Evolutionary conservation across 2,329 filamentous ascomycete genomes (phyloP), one percentile per base, ranked within the genome.

Genomic region (Ploettnerulaceae sp.): DNA sequence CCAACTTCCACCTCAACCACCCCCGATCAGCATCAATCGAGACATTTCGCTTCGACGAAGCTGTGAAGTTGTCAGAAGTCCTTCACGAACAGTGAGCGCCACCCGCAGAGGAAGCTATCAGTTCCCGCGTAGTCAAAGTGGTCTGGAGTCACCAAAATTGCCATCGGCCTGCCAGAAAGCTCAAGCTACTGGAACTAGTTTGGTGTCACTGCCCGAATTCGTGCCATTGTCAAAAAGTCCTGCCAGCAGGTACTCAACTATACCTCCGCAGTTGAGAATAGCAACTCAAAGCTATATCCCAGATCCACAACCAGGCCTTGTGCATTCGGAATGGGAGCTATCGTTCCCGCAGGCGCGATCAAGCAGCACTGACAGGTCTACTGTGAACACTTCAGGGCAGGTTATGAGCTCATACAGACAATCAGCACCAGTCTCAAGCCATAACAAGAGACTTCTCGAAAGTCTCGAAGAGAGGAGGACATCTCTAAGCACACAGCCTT

Each of bases 141-240:
- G 12, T 14, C 17, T 26, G 15, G 17, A 6, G 8, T 21, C 17
- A 20, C 15, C 17, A 21, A 29, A 40, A 3, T 14, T 29, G 5
- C 15, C 37, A 9, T 15, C 17, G 31, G 15, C 37, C 12, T 18
- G 31, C 31, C 37, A 29, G 8, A 9, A 18, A 21, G 31, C 15
- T 24, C 25, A 44, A n/a, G 31, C 36, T 11, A 47, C 31, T 7
- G 22, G 35, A 8, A 41, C 45, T 11, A 36, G 22, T 17, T 14
- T 41, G 7, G 38, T 47, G 3, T 20, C 32, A 12, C 46, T 47
- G 22, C 50, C 46, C 29, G 46, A 39, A 28, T 45, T 41, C 8
- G 35, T 49, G 6, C 43, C 46, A 17, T 33, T 45, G 9, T 17
- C 39, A 24, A 31, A 29, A 4, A n/a, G 34, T 15, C 12, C 21